Base-by-base conservation (phyloP, 306 rosid genomes). In the Fragaria ananassa region DNA sequence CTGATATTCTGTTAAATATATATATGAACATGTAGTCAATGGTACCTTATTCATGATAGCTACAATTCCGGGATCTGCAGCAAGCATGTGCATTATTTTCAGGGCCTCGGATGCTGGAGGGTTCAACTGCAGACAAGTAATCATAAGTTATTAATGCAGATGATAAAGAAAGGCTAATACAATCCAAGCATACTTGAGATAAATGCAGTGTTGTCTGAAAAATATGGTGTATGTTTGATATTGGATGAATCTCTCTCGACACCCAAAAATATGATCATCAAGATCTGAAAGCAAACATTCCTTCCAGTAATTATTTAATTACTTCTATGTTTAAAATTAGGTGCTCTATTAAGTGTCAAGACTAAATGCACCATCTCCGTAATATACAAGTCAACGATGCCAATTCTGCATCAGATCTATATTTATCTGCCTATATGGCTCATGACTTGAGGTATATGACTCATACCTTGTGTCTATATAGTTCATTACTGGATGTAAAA, bases 81-180 rank as follows among this genome's bases (percentile, higher is more conserved):
- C 97, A 78, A 95, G 97, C 92, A 81, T 89, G 75, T 92, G 97
- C 98, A 95, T 95, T 92, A 89, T 92, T 82, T 85, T 92, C 74
- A 92, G 85, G 63, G 97, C 97, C 81, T 92, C 97, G 6, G 92
- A 82, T 41, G 96, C 84, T 17, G 97, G 91, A 82, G 98, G 98
- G 66, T 85, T 86, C 89, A 95, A 74, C 98, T 95, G 85, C 71
- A 81, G 72, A 82, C 81, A 88, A 70, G 61, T 64, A 70, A 81
- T 51, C 63, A 68, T 69, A 76, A 63, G 21, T 75, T 62, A 61
- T 5, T 6, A 6, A 1, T 6, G 6, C 42, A 62, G 19, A 62
- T 31, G 23, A 17, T 6, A 31, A 62, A 15, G n/a, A 31, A 31
- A 29, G 12, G 68, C 21, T 29, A 25, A 29, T 13, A 29, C 41